These are phyloP conservation scores for Rhizopogon sp. DNA, from an alignment of 768 basidiomycete genomes.

Conservation along the genomic window DNA sequence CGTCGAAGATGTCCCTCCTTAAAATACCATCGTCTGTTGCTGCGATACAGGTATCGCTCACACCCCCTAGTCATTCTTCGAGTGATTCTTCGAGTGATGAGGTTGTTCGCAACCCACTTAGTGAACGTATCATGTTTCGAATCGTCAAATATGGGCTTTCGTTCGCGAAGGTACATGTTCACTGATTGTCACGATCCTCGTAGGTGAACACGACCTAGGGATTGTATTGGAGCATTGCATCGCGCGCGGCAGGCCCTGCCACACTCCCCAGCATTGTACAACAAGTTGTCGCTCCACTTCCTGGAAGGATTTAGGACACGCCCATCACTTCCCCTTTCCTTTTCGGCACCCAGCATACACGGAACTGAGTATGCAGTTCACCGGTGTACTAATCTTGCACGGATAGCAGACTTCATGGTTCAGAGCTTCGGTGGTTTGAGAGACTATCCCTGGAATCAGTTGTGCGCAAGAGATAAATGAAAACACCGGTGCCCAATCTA, in stretches of 20 bases:
- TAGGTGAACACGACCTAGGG: neutral
- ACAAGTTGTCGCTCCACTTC: neutral
- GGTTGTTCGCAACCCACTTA: constrained; percentile 14
- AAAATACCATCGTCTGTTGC: constrained; percentile 38
- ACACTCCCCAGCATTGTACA: neutral
- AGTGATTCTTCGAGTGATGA: constrained; percentile 29
- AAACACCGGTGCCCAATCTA: too few species aligned
- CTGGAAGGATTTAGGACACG: neutral
- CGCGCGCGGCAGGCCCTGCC: neutral
- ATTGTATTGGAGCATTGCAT: neutral
- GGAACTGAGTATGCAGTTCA: constrained; percentile 8
- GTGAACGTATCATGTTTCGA: constrained; percentile 1
- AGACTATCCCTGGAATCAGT: neutral
- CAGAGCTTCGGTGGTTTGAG: constrained; percentile 6
- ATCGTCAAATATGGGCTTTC: neutral
- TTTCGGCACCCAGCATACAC: constrained; percentile 25
- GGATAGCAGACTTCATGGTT: constrained; percentile 10
- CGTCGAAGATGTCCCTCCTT: constrained; percentile 23
- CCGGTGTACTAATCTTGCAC: constrained; percentile 2
- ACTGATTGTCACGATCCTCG: neutral
- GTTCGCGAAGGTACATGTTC: neutral
- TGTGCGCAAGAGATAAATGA: too few species aligned
- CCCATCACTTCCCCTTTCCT: constrained; percentile 10
- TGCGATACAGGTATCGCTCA: constrained; percentile 35
- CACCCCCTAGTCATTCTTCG: constrained; percentile 42